These are phyloP conservation scores for Aspergillus neotritici DNA, from an alignment of 2,329 filamentous ascomycete species.

Conservation along the genomic window DNA sequence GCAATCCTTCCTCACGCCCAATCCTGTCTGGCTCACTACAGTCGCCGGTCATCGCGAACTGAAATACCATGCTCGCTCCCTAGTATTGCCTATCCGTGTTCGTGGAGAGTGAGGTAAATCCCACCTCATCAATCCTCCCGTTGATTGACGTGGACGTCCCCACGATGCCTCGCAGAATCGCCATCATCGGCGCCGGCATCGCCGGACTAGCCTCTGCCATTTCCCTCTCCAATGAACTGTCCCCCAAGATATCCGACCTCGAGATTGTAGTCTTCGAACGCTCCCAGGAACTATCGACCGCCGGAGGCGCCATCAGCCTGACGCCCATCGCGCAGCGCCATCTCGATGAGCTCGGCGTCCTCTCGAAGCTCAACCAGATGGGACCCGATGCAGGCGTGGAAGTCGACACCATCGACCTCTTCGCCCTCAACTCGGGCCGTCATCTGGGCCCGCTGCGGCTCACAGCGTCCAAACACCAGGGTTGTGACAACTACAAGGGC, in stretches of 20 bases:
- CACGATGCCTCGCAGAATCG: constrained; percentile 12
- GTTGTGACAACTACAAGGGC: constrained; percentile 24
- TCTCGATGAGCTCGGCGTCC: constrained; percentile 30
- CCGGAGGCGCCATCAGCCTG: constrained; percentile 34
- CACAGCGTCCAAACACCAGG: constrained; percentile 22
- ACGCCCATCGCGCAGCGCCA: constrained; percentile 33
- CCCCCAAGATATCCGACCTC: constrained; percentile 9
- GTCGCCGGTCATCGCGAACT: no score
- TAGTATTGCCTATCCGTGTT: no score
- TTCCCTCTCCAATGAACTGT: constrained; percentile 15
- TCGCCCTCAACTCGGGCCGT: constrained; percentile 28
- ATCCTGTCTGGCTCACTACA: no score
- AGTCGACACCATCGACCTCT: constrained; percentile 28
- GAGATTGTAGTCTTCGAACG: constrained; percentile 28
- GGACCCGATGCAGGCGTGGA: constrained; percentile 27
- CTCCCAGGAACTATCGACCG: constrained; percentile 23
- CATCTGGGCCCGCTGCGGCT: constrained; percentile 27
- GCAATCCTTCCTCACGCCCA: no score
- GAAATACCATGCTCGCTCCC: no score
- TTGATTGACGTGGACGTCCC: neutral
- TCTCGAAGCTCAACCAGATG: constrained; percentile 24
- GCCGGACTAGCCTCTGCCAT: constrained; percentile 18
- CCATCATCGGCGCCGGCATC: constrained; percentile 20
- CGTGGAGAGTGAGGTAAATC: no score
- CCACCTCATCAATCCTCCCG: no score